A percentile compares a stretch with the other conserved stretches of the same genome.
Evolutionary conservation across 305 asterid genomes (phyloP).

Genomic region (Coffea humblotiana): DNA sequence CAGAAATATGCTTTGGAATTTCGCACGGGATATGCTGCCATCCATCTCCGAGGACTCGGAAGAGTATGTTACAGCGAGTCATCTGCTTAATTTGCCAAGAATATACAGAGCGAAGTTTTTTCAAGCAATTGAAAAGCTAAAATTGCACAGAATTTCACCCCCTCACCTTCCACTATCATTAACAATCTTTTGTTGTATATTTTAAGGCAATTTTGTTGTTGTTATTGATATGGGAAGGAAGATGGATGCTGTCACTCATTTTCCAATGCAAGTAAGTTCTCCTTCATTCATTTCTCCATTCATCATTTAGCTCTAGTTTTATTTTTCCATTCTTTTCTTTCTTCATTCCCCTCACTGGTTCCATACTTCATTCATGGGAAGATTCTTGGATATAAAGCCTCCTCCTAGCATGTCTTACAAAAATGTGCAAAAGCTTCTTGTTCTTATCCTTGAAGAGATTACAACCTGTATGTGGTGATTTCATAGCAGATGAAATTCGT

Average conservation of each 20-base stretch:
- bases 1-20: background rate
- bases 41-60: background rate
- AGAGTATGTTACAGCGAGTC: background rate
- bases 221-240: background rate
- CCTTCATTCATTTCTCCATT: background rate
- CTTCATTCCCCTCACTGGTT: background rate
- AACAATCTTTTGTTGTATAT: background rate
- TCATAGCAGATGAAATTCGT: no score
- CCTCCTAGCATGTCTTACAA: background rate
- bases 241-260: background rate
- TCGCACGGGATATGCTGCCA: background rate
- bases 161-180: background rate
- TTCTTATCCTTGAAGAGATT: no score
- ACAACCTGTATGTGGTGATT: no score
- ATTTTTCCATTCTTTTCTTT: background rate
- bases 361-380: background rate
- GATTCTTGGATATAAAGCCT: background rate
- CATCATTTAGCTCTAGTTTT: background rate
- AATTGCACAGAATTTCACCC: background rate
- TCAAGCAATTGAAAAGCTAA: background rate
- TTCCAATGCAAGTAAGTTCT: background rate
- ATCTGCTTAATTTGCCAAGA: background rate
- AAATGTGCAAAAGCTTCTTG: background rate
- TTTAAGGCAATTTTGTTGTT: background rate
- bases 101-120: background rate